Evolutionary conservation across 2,329 filamentous ascomycete species (phyloP), one percentile per base, ranked within the genome.

Genomic region (Fusarium liriodendri): DNA sequence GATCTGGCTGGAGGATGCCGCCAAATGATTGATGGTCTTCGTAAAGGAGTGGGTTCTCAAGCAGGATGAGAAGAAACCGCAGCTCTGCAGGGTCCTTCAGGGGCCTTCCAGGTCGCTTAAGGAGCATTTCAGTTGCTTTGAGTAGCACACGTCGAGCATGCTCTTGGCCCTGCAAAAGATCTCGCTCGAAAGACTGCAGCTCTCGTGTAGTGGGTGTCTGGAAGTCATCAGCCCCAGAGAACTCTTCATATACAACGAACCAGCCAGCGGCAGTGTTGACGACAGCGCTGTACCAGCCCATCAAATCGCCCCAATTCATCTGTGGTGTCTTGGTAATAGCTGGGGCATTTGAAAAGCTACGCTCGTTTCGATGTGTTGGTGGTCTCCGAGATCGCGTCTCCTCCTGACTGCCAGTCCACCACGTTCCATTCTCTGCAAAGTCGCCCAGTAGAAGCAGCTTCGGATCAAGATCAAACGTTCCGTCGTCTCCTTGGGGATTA

Each of bases 1-100:
- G 37, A 11, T 79, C 79, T 45, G 80, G 80, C 32, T 85, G 81
- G 6, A 85, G 79, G 2, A 83, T 70, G 13, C 88, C 87, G 0
- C 76, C 69, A 63, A 87, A 89, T 6, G 78, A 75, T 33, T 80
- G 82, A 32, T 80, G 80, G 3, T 82, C 82, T 0, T 85, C 78
- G 71, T 92, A 89, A 10, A 98, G 82, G 4, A 96, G 85, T 6
- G 95, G 95, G 80, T 97, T 98, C 20, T 90, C 90, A 40, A 97
- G 82, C 27, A 97, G 85, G 35, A 98, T 91, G 18, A 98, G 85
- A 20, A 98, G 84, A 80, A 96, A 97, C 7, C 95, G 89, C 42
- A 93, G 85, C 76, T 97, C 91, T 69, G 92, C 89, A 0, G 93
- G 90, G 29, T 90, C 89, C 57, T 86, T 88, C 60, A 98, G 81